Evolutionary conservation across 2,329 filamentous ascomycete genomes (phyloP).

Genomic region (Calonectria leucothoes): DNA sequence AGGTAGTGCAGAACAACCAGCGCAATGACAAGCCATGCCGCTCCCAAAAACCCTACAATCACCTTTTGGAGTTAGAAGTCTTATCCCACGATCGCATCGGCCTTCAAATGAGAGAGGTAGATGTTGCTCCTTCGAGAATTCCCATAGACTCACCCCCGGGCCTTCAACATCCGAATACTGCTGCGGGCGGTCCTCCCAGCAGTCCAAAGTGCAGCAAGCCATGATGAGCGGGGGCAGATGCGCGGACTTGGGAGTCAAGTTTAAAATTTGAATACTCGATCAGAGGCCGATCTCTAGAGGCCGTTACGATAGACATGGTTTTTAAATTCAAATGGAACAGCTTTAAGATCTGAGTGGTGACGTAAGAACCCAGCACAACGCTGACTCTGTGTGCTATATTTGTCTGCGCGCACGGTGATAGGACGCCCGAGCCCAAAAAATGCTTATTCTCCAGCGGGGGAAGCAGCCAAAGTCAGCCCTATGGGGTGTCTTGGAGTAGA

Average conservation of each 20-base stretch:
- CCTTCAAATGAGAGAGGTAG: background rate
- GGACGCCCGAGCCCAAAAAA: background rate
- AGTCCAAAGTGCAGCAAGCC: background rate
- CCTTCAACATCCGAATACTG: slow-evolving; percentile 10
- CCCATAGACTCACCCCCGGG: slow-evolving; percentile 2
- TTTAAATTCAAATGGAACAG: background rate
- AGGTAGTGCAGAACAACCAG: slow-evolving; percentile 2
- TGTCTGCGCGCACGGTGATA: background rate
- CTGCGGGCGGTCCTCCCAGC: background rate
- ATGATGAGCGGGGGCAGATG: background rate
- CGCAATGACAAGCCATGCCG: slow-evolving; percentile 2
- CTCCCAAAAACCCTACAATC: slow-evolving; percentile 11
- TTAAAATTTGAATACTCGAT: background rate
- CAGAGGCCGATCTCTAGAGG: background rate
- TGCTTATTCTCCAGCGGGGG: background rate
- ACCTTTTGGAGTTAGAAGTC: slow-evolving; percentile 3
- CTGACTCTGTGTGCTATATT: background rate
- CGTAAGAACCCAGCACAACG: background rate
- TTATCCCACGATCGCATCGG: no score
- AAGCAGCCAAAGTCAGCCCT: background rate
- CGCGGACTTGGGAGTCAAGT: background rate
- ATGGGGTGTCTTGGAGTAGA: background rate
- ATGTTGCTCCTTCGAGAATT: no score
- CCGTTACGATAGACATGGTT: background rate
- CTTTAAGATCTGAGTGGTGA: background rate